phyloP scores from a whole-genome alignment of 768 basidiomycete genomes.

The Calocybe gangraenosa region DNA sequence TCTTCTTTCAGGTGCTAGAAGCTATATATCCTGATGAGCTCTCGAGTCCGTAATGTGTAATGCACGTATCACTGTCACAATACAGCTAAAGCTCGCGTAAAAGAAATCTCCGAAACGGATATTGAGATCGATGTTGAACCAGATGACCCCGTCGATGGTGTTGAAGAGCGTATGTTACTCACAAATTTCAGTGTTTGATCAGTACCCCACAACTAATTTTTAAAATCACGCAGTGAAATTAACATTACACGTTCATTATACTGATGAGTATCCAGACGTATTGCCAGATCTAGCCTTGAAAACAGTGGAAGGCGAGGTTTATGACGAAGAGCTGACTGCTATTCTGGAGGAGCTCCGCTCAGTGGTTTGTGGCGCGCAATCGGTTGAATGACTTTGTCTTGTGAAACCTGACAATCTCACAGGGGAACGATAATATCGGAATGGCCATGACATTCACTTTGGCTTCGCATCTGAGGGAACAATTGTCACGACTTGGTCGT shows the following conservation, averaged over 20 bases:
- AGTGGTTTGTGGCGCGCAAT: slow-evolving; percentile 39
- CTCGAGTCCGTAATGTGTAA: slow-evolving; percentile 62
- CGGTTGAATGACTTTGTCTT: slow-evolving; percentile 2
- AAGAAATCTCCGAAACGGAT: slow-evolving; percentile 83
- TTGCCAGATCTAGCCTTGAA: slow-evolving; percentile 72
- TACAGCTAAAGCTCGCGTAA: slow-evolving; percentile 28
- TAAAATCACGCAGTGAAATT: slow-evolving; percentile 61
- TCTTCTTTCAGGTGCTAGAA: slow-evolving; percentile 69
- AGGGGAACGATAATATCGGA: slow-evolving; percentile 85
- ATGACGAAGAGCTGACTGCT: slow-evolving; percentile 49
- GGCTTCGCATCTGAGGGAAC: slow-evolving; percentile 79
- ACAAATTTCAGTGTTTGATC: slow-evolving; percentile 9
- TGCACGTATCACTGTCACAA: slow-evolving; percentile 17
- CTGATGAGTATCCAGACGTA: slow-evolving; percentile 78
- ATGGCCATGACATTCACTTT: slow-evolving; percentile 99
- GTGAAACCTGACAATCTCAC: slow-evolving; percentile 7
- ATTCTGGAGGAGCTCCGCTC: slow-evolving; percentile 55
- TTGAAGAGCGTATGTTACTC: slow-evolving; percentile 47
- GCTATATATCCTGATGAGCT: slow-evolving; percentile 95
- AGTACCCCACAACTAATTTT: background rate
- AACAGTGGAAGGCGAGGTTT: slow-evolving; percentile 53
- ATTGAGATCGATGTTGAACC: slow-evolving; percentile 86
- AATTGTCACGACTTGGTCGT: slow-evolving; percentile 60
- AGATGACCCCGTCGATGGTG: slow-evolving; percentile 66
- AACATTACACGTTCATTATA: slow-evolving; percentile 70